Base-by-base conservation (phyloP, 2,329 filamentous ascomycete genomes). In the Lomentospora prolificans region DNA sequence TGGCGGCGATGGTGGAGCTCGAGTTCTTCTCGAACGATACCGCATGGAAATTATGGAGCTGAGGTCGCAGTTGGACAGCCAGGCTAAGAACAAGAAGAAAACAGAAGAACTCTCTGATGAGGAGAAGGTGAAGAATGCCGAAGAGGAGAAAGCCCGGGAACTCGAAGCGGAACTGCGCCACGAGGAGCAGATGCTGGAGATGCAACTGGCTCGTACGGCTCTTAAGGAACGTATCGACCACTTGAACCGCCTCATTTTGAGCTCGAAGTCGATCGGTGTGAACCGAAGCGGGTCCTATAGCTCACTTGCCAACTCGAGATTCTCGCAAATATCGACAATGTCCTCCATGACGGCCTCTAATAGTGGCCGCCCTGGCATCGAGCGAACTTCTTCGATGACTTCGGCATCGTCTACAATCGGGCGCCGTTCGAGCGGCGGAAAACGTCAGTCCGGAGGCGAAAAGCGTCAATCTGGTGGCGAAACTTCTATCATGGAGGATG, bases 191-290 rank as follows among this genome's bases (percentile, higher is more conserved):
- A 92, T 99, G 80, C 78, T 99, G 55, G 94, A 99, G 70, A 97
- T 99, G 89, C 94, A 99, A 68, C 80, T 99, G 50, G 94, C 94
- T 30, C 84, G 94, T 44, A 99, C 94, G 1, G 94, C 94, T 0
- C 74, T 99, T 55, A 99, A 97, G 69, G 94, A 99, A 74, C 86
- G 94, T 28, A 99, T 99, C 63, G 91, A 96, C 67, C 94, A 99
- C 69, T 77, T 99, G 50, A 99, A 97, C 70, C 85, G 92, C 51
- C 76, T 99, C 52, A 97, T 99, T 60, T 74, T 99, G 58, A 95
- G 90, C 67, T 97, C 92, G 14, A 96, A 96, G 67, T 97, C 92
- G 4, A 87, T 89, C 4, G 94, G 94, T 4, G 94, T 99, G 56
- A 99, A 99, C 69, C 79, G 76, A 30, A 86, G 85, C 61, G 85